These are phyloP conservation scores for Kodamaea lidongshanica DNA, from an alignment of 805 yeast species.

Conservation along the genomic window DNA sequence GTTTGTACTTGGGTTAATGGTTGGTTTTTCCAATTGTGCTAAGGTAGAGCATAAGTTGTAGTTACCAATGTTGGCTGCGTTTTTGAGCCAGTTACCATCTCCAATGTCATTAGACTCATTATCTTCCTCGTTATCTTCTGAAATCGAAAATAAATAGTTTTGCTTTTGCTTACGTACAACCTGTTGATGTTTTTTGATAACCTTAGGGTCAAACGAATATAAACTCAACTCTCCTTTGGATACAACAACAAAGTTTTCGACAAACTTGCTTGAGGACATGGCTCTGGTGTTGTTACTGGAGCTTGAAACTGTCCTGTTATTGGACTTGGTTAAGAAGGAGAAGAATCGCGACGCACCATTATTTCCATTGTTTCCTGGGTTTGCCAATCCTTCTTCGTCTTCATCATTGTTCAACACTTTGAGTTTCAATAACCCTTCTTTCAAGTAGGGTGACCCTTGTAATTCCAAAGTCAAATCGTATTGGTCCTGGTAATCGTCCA, in stretches of 20 bases:
- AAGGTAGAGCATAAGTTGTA: conserved; percentile 47
- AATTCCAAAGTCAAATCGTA: conserved; percentile 58
- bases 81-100: conserved; percentile 66
- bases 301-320: not conserved
- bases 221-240: conserved; percentile 59
- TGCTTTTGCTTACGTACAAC: conserved; percentile 19
- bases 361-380: conserved; percentile 15
- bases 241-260: conserved; percentile 56
- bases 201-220: conserved; percentile 47
- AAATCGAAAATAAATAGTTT: conserved; percentile 12
- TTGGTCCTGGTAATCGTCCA: conserved; percentile 39
- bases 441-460: conserved; percentile 71
- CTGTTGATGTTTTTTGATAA: conserved; percentile 35
- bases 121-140: conserved; percentile 14
- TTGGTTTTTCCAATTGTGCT: conserved; percentile 33
- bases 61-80: conserved; percentile 51
- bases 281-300: conserved; percentile 1
- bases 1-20: conserved; percentile 8
- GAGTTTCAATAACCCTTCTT: conserved; percentile 59
- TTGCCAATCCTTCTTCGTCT: conserved; percentile 20
- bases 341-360: conserved; percentile 17
- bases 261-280: conserved; percentile 24
- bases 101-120: conserved; percentile 35
- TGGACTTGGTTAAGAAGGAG: conserved; percentile 20
- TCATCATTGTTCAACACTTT: conserved; percentile 33